Evolutionary conservation across 148 eudicot genomes (phyloP), one percentile per base, ranked within the genome.

Genomic region (Beta vulgaris): DNA sequence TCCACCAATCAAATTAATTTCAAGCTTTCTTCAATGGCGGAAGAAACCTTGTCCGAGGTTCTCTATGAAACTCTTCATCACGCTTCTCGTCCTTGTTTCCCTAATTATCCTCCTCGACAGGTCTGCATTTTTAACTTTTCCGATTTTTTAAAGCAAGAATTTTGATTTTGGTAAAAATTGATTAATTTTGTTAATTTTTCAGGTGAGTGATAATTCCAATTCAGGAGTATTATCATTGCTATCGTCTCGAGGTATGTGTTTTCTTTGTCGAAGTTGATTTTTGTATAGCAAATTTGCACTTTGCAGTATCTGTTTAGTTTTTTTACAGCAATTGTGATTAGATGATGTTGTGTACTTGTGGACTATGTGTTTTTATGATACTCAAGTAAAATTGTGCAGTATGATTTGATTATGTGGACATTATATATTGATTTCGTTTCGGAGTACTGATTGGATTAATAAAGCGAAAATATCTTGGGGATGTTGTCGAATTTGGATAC

Each of bases 21-120:
- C 7, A 36, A 60, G 68, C 73, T 76, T 76, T 69, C 68, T 21
- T 67, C 40, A 7, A 88, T 86, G 96, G 91, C 62, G 68, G 90
- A 86, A 79, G 83, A 72, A 49, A 82, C 77, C 39, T 29, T 46
- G 34, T 62, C 72, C 12, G 88, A 80, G 60, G 85, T 87, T 61
- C 89, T 93, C 40, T 91, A 79, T 73, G 91, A 93, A 84, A 89
- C 89, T 21, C 87, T 90, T 40, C 77, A 77, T 63, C 98, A 91
- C 77, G 84, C 87, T 80, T 85, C 98, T 35, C 81, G 84, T 40
- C 86, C 85, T 51, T 88, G 83, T 82, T 80, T 84, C 37, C 80
- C 91, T 28, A 89, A 87, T 86, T 93, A 90, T 26, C 96, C 98
- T 64, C 98, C 98, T 73, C 83, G 71, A 16, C 85, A 79, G 85